Evolutionary conservation across 1,284 basidiomycete species (phyloP).

Genomic region (Phellopilus nigrolimitatus): DNA sequence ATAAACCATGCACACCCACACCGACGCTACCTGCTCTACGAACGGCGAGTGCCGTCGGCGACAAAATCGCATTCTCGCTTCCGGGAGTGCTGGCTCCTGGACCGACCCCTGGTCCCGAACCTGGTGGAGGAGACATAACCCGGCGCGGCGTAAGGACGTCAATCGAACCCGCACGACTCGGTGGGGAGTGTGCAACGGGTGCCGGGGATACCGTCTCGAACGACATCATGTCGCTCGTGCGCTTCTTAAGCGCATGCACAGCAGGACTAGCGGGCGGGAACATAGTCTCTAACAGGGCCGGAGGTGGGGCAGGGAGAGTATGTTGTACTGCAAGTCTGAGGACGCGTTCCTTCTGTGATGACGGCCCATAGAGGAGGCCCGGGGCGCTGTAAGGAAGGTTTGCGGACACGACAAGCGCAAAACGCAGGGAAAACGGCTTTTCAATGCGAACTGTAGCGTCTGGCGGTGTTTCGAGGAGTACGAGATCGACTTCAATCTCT

Average conservation of each 20-base stretch:
- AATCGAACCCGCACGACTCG: constrained; percentile 16
- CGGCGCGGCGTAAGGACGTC: constrained; percentile 17
- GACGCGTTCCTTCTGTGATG: constrained; percentile 28
- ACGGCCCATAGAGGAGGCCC: constrained; percentile 14
- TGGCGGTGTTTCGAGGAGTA: constrained; percentile 47
- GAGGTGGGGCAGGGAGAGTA: constrained; percentile 25
- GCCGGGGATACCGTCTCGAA: constrained; percentile 11
- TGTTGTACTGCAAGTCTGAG: constrained; percentile 62
- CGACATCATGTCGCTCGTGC: constrained; percentile 12
- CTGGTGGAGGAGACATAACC: constrained; percentile 15
- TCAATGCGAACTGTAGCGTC: constrained; percentile 40
- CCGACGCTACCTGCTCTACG: constrained; percentile 1
- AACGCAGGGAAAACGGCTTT: constrained; percentile 52
- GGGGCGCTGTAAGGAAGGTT: constrained; percentile 29
- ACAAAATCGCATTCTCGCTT: constrained; percentile 5
- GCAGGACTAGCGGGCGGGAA: constrained; percentile 5
- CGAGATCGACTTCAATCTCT: constrained; percentile 56
- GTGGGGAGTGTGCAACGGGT: constrained; percentile 10
- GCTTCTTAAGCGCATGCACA: not conserved
- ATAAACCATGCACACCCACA: constrained; percentile 8
- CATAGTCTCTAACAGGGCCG: constrained; percentile 21
- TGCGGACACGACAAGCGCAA: constrained; percentile 42
- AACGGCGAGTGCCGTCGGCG: constrained; percentile 4
- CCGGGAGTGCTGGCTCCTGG: constrained; percentile 10
- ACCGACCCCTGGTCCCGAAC: not conserved